Evolutionary conservation across 2,329 filamentous ascomycete species (phyloP), one percentile per base, ranked within the genome.

Genomic region (Claviceps sp.): DNA sequence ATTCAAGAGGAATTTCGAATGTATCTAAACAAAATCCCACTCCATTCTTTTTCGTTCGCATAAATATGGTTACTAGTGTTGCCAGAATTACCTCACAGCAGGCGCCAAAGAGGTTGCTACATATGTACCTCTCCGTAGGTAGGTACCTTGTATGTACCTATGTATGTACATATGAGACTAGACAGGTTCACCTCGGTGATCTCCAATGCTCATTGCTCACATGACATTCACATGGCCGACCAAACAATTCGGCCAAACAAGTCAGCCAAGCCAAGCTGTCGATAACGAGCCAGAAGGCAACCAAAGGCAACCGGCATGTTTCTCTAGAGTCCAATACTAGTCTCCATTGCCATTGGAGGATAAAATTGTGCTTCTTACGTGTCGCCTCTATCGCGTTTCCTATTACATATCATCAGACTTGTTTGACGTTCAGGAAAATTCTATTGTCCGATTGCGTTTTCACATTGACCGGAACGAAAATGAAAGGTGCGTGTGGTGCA

Each of bases 401-500:
- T 9, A 20, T 17, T 9, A n/a, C n/a, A n/a, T n/a, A n/a, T n/a
- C n/a, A n/a, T n/a, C n/a, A 20, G 17, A 38, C 34, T 38, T 47
- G 5, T 16, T 16, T 47, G 43, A 26, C n/a, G 16, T 37, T 9
- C 13, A 37, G 45, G 2, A 37, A 3, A 23, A 20, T 8, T 14
- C 14, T 34, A 11, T 9, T 34, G 29, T 34, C 9, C 29, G 11
- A 11, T 34, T 34, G 37, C 37, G 16, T 39, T 39, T 39, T 39
- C 14, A 34, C 40, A 38, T 47, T 20, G 14, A 42, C 49, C 26
- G 23, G 50, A 45, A 51, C 26, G 23, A 51, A 50, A 47, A 49
- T 54, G 45, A 58, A 57, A 53, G 55, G 55, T 57, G 37, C 29
- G 47, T 40, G 47, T 40, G 23, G 46, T 23, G 34, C 20, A 34